These are phyloP conservation scores for Aspergillus incahuasiensis DNA, from an alignment of 495 filamentous ascomycete genomes.

Conservation along the genomic window DNA sequence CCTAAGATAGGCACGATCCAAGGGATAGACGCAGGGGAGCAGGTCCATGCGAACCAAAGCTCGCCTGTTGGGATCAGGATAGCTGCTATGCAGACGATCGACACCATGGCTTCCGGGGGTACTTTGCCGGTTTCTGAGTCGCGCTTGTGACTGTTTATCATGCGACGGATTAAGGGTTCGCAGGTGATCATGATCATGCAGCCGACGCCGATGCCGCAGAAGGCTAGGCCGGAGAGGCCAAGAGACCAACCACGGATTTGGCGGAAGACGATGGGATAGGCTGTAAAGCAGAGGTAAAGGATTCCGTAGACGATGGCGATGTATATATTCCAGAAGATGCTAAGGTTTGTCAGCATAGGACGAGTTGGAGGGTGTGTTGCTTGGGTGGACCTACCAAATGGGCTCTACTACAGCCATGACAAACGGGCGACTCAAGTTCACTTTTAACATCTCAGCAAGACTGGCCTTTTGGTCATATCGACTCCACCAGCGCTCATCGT, in stretches of 20 bases:
- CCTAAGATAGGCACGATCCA: slow-evolving; percentile 72
- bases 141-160: slow-evolving; percentile 63
- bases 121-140: slow-evolving; percentile 64
- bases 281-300: slow-evolving; percentile 81
- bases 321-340: slow-evolving; percentile 73
- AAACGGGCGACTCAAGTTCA: slow-evolving; percentile 73
- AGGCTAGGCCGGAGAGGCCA: slow-evolving; percentile 67
- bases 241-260: slow-evolving; percentile 67
- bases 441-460: slow-evolving; percentile 53
- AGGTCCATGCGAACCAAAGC: slow-evolving; percentile 79
- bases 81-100: slow-evolving; percentile 62
- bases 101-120: slow-evolving; percentile 69
- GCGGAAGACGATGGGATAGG: slow-evolving; percentile 73
- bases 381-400: slow-evolving; percentile 53
- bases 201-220: slow-evolving; percentile 70
- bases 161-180: slow-evolving; percentile 64
- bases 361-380: slow-evolving; percentile 9
- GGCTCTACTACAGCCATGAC: slow-evolving; percentile 76
- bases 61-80: slow-evolving; percentile 65
- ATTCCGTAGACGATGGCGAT: slow-evolving; percentile 63
- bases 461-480: slow-evolving; percentile 64
- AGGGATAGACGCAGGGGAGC: slow-evolving; percentile 59
- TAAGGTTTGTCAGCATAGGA: slow-evolving; percentile 13
- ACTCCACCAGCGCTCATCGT: slow-evolving; percentile 71
- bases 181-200: slow-evolving; percentile 55